Evolutionary conservation across 495 filamentous ascomycete genomes (phyloP).

Genomic region (Trichoderma gamsii): DNA sequence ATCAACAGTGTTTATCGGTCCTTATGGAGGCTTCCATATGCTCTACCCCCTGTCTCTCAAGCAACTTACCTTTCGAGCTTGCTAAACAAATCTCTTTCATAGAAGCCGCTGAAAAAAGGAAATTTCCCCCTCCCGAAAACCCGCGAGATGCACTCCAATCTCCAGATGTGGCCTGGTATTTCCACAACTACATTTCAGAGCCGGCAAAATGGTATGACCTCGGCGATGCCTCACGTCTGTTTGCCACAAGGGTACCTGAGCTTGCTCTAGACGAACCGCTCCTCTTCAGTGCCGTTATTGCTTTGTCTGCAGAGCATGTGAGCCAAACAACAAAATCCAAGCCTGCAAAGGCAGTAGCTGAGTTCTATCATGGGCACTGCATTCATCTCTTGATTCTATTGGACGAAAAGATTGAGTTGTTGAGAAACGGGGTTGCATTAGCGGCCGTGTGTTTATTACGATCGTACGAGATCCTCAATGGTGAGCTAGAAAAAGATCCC

Average conservation of each 20-base stretch:
- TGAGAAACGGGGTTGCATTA: slow-evolving; percentile 26
- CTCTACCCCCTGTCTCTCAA: neutral
- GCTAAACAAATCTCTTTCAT: neutral
- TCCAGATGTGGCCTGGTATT: slow-evolving; percentile 23
- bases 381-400: slow-evolving; percentile 20
- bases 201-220: slow-evolving; percentile 38
- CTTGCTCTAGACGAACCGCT: slow-evolving; percentile 27
- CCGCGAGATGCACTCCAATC: neutral
- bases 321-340: slow-evolving; percentile 17
- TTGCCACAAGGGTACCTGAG: slow-evolving; percentile 27
- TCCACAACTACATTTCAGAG: slow-evolving; percentile 28
- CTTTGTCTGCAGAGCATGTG: slow-evolving; percentile 29
- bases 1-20: neutral
- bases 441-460: slow-evolving; percentile 35
- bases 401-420: slow-evolving; percentile 19
- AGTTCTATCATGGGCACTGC: slow-evolving; percentile 21
- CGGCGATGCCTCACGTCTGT: slow-evolving; percentile 27
- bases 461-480: slow-evolving; percentile 34
- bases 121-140: slow-evolving; percentile 9
- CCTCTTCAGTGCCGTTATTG: slow-evolving; percentile 33
- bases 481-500: neutral
- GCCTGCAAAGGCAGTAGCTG: slow-evolving; percentile 14
- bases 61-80: neutral
- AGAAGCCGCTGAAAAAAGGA: slow-evolving; percentile 15
- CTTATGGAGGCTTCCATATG: neutral